Percentiles rank a stretch among this genome's conserved stretches.
These are phyloP conservation scores for Entomortierella beljakovae DNA, from an alignment of 192 early-diverging fungal species.

Conservation along the genomic window DNA sequence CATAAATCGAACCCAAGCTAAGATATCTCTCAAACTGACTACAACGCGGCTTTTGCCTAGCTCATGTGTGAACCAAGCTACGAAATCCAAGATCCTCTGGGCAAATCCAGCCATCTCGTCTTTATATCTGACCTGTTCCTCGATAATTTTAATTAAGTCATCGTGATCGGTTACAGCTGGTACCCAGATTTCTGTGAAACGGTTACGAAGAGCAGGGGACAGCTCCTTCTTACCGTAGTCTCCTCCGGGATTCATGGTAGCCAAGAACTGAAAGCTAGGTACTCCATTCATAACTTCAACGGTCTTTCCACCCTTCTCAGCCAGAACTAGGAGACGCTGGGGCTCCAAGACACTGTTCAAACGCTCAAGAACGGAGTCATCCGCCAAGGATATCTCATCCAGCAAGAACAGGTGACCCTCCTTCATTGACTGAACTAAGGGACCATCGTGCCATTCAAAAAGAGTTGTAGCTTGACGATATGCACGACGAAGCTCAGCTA, in stretches of 20 bases:
- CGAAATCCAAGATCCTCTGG: slow-evolving; percentile 81
- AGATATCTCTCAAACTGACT: slow-evolving; percentile 90
- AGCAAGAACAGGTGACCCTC: slow-evolving; percentile 90
- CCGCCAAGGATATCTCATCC: slow-evolving; percentile 98
- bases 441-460: slow-evolving; percentile 98
- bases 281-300: slow-evolving; percentile 77
- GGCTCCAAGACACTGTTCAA: slow-evolving; percentile 96
- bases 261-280: slow-evolving; percentile 88
- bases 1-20: slow-evolving; percentile 94
- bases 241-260: slow-evolving; percentile 99
- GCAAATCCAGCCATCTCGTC: slow-evolving; percentile 58
- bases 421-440: slow-evolving; percentile 91
- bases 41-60: slow-evolving; percentile 66
- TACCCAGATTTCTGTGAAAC: slow-evolving; percentile 99
- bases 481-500: slow-evolving; percentile 23
- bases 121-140: slow-evolving; percentile 59
- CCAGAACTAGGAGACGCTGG: slow-evolving; percentile 82
- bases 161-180: slow-evolving; percentile 82
- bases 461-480: slow-evolving; percentile 67
- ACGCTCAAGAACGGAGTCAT: slow-evolving; percentile 97
- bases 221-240: slow-evolving; percentile 99
- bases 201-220: slow-evolving; percentile 95
- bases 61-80: slow-evolving; percentile 77
- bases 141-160: slow-evolving; percentile 79
- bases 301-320: slow-evolving; percentile 86